Conservation (phyloP, 345 rosid genomes). For the Abelmoschus esculentus region DNA sequence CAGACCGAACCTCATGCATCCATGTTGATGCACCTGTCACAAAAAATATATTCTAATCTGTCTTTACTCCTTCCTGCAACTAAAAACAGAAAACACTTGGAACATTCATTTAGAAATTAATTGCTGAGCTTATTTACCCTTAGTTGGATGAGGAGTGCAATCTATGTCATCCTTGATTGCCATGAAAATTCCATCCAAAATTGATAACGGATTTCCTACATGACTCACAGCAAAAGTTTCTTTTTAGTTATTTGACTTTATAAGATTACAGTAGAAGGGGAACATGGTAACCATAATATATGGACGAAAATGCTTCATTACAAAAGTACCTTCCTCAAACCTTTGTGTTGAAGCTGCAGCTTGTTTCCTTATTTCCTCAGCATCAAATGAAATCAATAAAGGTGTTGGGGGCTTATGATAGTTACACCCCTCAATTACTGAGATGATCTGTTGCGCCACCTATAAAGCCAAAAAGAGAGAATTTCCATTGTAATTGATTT, state of each 20-base stretch:
- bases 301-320: neutral
- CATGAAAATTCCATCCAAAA: slow-evolving; percentile 78
- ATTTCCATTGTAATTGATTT: neutral
- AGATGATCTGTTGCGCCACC: slow-evolving; percentile 60
- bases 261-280: neutral
- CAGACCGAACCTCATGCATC: slow-evolving; percentile 69
- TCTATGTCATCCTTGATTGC: slow-evolving; percentile 91
- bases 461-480: slow-evolving; percentile 22
- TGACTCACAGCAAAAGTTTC: slow-evolving; percentile 10
- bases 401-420: slow-evolving; percentile 57
- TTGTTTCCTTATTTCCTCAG: slow-evolving; percentile 56
- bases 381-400: slow-evolving; percentile 46
- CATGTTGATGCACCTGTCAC: slow-evolving; percentile 76
- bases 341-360: slow-evolving; percentile 78
- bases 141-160: slow-evolving; percentile 63
- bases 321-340: slow-evolving; percentile 57
- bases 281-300: neutral
- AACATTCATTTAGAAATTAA: neutral
- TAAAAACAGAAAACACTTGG: neutral
- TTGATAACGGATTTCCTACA: slow-evolving; percentile 68
- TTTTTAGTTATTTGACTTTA: neutral
- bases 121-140: slow-evolving; percentile 32
- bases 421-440: slow-evolving; percentile 46
- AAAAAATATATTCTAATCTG: slow-evolving; percentile 1
- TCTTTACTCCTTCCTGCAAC: neutral